These are phyloP conservation scores for Craterostigma plantagineum DNA, from an alignment of 257 asterid species.

Conservation along the genomic window DNA sequence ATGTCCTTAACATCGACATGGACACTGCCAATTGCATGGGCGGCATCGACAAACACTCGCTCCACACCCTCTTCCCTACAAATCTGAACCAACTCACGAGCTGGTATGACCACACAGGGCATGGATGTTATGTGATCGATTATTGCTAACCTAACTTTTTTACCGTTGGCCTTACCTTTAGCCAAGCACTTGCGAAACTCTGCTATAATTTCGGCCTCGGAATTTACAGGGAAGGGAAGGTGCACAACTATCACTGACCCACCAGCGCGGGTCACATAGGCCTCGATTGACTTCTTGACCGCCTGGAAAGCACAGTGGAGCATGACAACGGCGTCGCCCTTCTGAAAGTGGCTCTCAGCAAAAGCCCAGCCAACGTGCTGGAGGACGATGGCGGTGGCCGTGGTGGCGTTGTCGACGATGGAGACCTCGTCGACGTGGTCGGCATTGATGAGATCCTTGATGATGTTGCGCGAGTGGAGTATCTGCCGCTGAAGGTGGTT, in stretches of 20 bases:
- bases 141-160: slow-evolving; percentile 67
- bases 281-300: slow-evolving; percentile 89
- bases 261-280: slow-evolving; percentile 85
- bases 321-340: slow-evolving; percentile 94
- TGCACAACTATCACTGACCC: slow-evolving; percentile 78
- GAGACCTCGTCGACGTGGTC: slow-evolving; percentile 85
- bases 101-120: slow-evolving; percentile 96
- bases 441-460: slow-evolving; percentile 68
- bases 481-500: slow-evolving; percentile 64
- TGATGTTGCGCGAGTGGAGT: slow-evolving; percentile 45
- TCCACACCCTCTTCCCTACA: slow-evolving; percentile 94
- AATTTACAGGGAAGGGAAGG: slow-evolving; percentile 73
- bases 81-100: slow-evolving; percentile 53
- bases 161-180: slow-evolving; percentile 58
- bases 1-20: slow-evolving; percentile 71
- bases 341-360: slow-evolving; percentile 65
- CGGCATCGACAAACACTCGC: slow-evolving; percentile 88
- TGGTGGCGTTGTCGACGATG: slow-evolving; percentile 88
- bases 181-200: slow-evolving; percentile 77
- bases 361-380: slow-evolving; percentile 92
- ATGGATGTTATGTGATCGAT: slow-evolving; percentile 92
- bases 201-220: slow-evolving; percentile 51
- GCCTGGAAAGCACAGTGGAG: slow-evolving; percentile 96
- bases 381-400: slow-evolving; percentile 88
- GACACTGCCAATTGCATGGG: slow-evolving; percentile 87